phyloP scores from a whole-genome alignment of 495 filamentous ascomycete genomes.

The Neurospora tetrasperma region DNA sequence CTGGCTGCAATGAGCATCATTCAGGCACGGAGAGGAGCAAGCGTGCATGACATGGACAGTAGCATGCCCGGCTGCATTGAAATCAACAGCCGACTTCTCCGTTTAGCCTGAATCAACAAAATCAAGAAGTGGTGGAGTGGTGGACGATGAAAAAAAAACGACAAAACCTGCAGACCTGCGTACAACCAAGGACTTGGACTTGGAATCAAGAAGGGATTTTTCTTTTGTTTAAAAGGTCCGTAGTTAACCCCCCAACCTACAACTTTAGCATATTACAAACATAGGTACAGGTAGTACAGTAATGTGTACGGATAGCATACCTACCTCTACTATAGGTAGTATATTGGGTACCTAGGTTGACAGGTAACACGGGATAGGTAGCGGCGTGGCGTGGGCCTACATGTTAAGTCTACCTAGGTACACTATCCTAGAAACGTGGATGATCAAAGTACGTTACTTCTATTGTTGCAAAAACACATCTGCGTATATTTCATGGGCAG shows the following conservation, averaged over 20 bases:
- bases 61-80: not conserved
- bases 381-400: too few relatives aligned
- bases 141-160: not conserved
- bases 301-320: not conserved
- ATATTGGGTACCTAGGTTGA: too few relatives aligned
- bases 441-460: too few relatives aligned
- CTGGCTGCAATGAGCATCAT: not conserved
- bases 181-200: not conserved
- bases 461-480: too few relatives aligned
- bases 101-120: not conserved
- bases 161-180: not conserved
- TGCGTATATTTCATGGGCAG: too few relatives aligned
- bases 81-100: not conserved
- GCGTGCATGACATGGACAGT: not conserved
- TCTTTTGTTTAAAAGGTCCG: not conserved
- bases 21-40: not conserved
- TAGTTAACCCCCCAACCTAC: not conserved
- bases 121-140: not conserved
- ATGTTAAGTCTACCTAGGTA: too few relatives aligned
- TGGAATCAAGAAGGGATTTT: not conserved
- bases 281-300: not conserved
- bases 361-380: too few relatives aligned
- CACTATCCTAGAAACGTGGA: too few relatives aligned
- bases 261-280: not conserved
- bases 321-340: too few relatives aligned